Evolutionary conservation across 1,284 basidiomycete species (phyloP).

Genomic region (Sutorius eximius): DNA sequence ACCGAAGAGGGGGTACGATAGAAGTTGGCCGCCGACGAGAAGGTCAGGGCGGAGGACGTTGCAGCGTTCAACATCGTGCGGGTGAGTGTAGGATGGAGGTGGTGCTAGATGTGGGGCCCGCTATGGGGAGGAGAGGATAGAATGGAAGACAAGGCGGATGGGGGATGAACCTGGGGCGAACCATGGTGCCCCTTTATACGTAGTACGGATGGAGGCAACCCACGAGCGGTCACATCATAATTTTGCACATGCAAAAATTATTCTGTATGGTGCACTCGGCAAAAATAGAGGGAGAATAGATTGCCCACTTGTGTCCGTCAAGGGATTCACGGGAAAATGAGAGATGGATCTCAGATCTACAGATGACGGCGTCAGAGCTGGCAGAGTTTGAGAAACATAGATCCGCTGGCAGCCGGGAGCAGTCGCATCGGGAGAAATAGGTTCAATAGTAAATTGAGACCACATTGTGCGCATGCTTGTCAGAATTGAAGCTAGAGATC

Average conservation of each 20-base stretch:
- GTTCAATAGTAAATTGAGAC: conserved; percentile 12
- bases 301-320: conserved; percentile 32
- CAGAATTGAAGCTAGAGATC: not conserved
- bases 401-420: conserved; percentile 31
- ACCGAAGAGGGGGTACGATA: conserved; percentile 34
- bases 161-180: conserved; percentile 28
- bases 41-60: conserved; percentile 32
- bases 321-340: conserved; percentile 38
- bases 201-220: conserved; percentile 19
- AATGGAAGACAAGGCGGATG: conserved; percentile 26
- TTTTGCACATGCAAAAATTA: conserved; percentile 30
- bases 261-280: conserved; percentile 28
- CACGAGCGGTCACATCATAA: conserved; percentile 23
- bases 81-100: not conserved
- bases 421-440: conserved; percentile 25
- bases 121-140: conserved; percentile 9
- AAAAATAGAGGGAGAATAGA: conserved; percentile 35
- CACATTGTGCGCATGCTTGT: conserved; percentile 14
- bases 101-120: not conserved
- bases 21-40: conserved; percentile 35
- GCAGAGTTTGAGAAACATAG: conserved; percentile 31
- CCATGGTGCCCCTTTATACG: conserved; percentile 44
- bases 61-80: conserved; percentile 33
- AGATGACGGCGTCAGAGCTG: conserved; percentile 31
- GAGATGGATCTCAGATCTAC: conserved; percentile 34